Conservation (phyloP, 345 rosid genomes). For the Moringa oleifera region DNA sequence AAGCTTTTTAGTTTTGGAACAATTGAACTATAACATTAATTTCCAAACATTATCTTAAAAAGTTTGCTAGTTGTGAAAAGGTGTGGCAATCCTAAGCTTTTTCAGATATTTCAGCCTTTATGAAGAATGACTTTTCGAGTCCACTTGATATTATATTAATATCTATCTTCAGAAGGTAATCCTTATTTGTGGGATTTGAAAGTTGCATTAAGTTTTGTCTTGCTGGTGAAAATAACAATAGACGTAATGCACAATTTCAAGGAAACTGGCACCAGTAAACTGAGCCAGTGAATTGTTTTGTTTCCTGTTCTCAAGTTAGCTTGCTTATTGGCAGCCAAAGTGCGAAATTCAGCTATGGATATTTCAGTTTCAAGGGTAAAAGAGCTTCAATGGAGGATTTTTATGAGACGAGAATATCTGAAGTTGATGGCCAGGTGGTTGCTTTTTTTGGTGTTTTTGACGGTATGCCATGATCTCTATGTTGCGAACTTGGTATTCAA, state of each 20-base stretch:
- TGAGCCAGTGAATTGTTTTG: neutral
- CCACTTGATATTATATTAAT: neutral
- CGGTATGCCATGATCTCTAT: conserved; percentile 28
- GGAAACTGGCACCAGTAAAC: too few species aligned
- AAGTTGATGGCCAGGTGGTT: conserved; percentile 52
- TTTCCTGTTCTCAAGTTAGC: conserved; percentile 14
- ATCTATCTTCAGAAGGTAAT: neutral
- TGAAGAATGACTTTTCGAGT: too few species aligned
- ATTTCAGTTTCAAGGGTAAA: conserved; percentile 54
- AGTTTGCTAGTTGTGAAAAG: too few species aligned
- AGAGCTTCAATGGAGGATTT: conserved; percentile 66
- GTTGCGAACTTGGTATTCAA: neutral
- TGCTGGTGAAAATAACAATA: neutral
- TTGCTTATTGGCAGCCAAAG: conserved; percentile 28
- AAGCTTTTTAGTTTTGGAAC: too few species aligned
- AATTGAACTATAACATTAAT: too few species aligned
- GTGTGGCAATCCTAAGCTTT: too few species aligned
- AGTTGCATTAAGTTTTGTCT: neutral
- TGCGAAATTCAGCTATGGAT: conserved; percentile 46
- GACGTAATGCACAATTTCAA: neutral
- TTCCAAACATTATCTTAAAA: too few species aligned
- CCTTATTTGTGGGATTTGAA: neutral
- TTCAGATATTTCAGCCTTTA: too few species aligned
- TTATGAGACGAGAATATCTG: conserved; percentile 48
- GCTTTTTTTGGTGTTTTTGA: conserved; percentile 63